These are phyloP conservation scores for Ramalina peruviana DNA, from an alignment of 495 filamentous ascomycete species.

Conservation along the genomic window DNA sequence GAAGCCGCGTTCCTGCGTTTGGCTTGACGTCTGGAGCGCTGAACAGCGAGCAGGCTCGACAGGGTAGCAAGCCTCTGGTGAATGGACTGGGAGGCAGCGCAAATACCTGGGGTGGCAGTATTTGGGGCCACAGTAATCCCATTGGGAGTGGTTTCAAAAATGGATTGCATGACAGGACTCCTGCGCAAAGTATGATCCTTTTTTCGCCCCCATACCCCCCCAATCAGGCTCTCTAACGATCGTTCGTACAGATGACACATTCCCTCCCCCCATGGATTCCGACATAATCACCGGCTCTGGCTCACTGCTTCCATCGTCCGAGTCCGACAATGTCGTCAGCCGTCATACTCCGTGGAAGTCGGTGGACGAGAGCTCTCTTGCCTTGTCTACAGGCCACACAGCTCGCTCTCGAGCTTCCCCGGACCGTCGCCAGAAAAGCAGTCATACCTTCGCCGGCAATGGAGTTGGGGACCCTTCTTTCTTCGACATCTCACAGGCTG, in stretches of 20 bases:
- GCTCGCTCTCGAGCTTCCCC: constrained; percentile 15
- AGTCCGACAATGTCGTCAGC: constrained; percentile 42
- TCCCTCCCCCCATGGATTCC: not conserved
- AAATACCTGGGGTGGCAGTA: constrained; percentile 40
- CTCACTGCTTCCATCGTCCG: constrained; percentile 49
- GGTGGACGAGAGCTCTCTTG: constrained; percentile 32
- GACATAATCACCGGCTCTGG: constrained; percentile 50
- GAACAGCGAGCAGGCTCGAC: constrained; percentile 26
- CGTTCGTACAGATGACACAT: constrained; percentile 8
- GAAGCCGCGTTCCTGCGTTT: constrained; percentile 27
- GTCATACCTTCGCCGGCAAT: constrained; percentile 11
- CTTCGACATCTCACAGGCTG: constrained; percentile 1
- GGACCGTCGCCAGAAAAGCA: constrained; percentile 23
- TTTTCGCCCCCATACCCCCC: not conserved
- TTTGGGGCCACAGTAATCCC: constrained; percentile 42
- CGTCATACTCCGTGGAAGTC: constrained; percentile 42
- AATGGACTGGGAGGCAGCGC: constrained; percentile 32
- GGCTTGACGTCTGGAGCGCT: constrained; percentile 23
- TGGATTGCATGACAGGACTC: constrained; percentile 19
- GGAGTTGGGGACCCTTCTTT: constrained; percentile 6
- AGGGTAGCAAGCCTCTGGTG: constrained; percentile 26
- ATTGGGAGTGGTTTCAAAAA: constrained; percentile 37
- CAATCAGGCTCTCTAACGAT: not conserved
- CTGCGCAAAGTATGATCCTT: constrained; percentile 9
- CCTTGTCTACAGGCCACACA: constrained; percentile 29